phyloP scores from a whole-genome alignment of 257 asterid genomes.

The Nicotiana noctiflora region DNA sequence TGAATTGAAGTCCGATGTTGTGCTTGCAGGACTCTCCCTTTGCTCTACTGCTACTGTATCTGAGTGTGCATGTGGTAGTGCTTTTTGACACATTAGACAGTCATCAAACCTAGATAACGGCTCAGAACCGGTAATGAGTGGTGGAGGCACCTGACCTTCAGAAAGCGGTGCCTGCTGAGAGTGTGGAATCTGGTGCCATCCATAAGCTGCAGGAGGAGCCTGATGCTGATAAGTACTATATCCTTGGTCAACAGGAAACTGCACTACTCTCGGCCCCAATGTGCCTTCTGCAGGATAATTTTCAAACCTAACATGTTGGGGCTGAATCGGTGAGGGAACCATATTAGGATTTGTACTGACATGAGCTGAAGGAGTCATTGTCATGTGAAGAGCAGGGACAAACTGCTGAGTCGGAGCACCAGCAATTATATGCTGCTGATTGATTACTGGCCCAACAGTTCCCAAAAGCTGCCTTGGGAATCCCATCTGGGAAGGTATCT shows the following conservation, averaged over 20 bases:
- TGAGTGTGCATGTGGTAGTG: slow-evolving; percentile 95
- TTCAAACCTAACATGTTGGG: slow-evolving; percentile 54
- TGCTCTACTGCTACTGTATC: slow-evolving; percentile 66
- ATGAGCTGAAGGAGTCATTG: slow-evolving; percentile 52
- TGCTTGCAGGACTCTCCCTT: slow-evolving; percentile 44
- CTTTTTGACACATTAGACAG: slow-evolving; percentile 86
- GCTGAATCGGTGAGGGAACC: slow-evolving; percentile 38
- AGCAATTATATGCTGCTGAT: slow-evolving; percentile 43
- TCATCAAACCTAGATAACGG: slow-evolving; percentile 37
- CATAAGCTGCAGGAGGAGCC: slow-evolving; percentile 38
- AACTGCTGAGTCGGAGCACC: slow-evolving; percentile 55
- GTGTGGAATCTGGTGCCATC: slow-evolving; percentile 62
- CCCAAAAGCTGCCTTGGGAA: slow-evolving; percentile 57
- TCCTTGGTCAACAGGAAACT: slow-evolving; percentile 53
- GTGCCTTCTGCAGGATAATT: slow-evolving; percentile 50
- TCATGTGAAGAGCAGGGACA: slow-evolving; percentile 54
- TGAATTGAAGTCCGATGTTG: slow-evolving; percentile 38
- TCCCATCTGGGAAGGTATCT: slow-evolving; percentile 60
- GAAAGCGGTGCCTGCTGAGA: slow-evolving; percentile 16
- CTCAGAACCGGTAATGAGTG: slow-evolving; percentile 32
- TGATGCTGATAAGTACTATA: slow-evolving; percentile 43
- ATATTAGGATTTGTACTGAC: slow-evolving; percentile 47
- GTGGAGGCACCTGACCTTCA: slow-evolving; percentile 36
- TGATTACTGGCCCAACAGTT: slow-evolving; percentile 39
- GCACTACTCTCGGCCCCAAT: slow-evolving; percentile 49